These are phyloP conservation scores for Nymphaea thermarum DNA, from an alignment of 164 flowering plant genomes.

Conservation along the genomic window DNA sequence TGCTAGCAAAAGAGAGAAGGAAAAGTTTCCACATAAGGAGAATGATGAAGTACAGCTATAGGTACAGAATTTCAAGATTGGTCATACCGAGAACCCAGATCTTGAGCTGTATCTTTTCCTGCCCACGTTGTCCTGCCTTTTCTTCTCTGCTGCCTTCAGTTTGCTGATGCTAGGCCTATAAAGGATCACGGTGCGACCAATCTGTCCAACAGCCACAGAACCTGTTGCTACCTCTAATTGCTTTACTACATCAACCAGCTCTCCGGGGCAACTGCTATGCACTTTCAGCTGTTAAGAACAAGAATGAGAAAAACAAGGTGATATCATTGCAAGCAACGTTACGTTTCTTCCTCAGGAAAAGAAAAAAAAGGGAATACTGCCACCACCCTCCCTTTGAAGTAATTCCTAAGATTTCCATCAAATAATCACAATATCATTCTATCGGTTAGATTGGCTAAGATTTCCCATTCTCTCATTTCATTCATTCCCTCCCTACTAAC, in stretches of 20 bases:
- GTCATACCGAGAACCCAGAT: conserved; percentile 8
- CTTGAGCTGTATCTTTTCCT: conserved; percentile 19
- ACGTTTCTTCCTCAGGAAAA: too few species aligned
- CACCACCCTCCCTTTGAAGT: too few species aligned
- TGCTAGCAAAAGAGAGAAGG: background rate
- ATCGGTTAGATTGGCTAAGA: too few species aligned
- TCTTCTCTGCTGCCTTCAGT: conserved; percentile 70
- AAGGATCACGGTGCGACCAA: conserved; percentile 72
- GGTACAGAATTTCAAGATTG: background rate
- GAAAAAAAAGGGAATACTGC: too few species aligned
- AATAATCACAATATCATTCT: too few species aligned
- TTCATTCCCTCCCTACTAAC: too few species aligned
- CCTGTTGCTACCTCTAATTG: conserved; percentile 64
- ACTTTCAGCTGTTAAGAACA: conserved; percentile 50
- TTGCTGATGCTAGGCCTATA: conserved; percentile 82
- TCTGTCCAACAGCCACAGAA: conserved; percentile 72
- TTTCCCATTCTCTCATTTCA: too few species aligned
- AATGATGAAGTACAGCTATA: background rate
- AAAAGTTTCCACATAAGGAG: background rate
- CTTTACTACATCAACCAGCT: conserved; percentile 68
- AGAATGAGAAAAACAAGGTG: too few species aligned
- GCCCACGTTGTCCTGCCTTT: conserved; percentile 22
- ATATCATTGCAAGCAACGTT: too few species aligned
- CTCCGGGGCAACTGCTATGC: conserved; percentile 67
- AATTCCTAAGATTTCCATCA: too few species aligned